Evolutionary conservation across 2,329 filamentous ascomycete species (phyloP), one percentile per base, ranked within the genome.

Genomic region (Madurella fahalii): DNA sequence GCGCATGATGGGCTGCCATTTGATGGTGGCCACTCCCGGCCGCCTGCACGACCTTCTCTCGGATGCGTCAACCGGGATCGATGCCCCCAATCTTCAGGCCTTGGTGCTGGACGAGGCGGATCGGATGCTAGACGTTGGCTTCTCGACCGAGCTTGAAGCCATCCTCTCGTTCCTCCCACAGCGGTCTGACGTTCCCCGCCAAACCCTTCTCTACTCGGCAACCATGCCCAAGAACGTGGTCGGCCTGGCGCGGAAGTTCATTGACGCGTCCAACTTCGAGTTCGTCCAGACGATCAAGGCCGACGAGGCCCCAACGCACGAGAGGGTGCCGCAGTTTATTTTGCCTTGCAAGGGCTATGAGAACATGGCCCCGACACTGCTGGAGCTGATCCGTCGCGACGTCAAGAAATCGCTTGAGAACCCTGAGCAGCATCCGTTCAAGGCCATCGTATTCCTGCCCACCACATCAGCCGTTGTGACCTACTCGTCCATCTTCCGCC

Each of bases 101-200:
- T 80, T 99, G 44, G 91, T 97, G 61, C 86, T 99, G 45, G 94
- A 99, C 64, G 94, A 99, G 78, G 94, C 94, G 65, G 94, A 99
- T 73, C 89, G 94, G 64, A 96, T 99, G 89, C 82, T 99, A 68
- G 94, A 99, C 75, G 94, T 95, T 78, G 94, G 89, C 2, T 93
- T 93, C 65, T 77, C 85, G 53, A 75, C 77, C 37, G 85, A 85
- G 53, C 79, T 93, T 48, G 71, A 77, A 47, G 69, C 81, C 1
- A 89, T 93, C 52, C 72, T 83, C 53, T 56, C 67, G 0, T 66
- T 72, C 42, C 78, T 96, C 9, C 93, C 93, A 2, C 73, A 79
- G 45, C 79, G 80, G 7, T 64, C 69, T 0, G 71, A 84, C 50
- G 82, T 86, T 57, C 79, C 87, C 51, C 85, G 93, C 47, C 94